Conservation (phyloP, 345 rosid genomes). For the Cardamine resedifolia region DNA sequence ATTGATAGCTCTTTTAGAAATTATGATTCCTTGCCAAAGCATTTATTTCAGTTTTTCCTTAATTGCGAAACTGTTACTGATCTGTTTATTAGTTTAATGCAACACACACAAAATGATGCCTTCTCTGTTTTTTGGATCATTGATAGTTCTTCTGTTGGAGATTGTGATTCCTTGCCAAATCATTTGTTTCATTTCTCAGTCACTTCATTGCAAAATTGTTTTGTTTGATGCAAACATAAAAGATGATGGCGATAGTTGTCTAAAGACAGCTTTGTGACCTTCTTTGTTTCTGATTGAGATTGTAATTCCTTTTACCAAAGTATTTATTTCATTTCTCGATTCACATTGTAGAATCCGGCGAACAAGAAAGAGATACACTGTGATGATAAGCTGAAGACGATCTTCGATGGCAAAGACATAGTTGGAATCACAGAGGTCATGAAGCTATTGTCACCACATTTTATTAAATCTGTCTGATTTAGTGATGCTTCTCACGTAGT, state of each 20-base stretch:
- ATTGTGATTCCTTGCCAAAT: too few relatives aligned
- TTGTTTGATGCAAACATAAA: neutral
- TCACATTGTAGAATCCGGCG: conserved; percentile 62
- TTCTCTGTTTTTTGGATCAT: too few relatives aligned
- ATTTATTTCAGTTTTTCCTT: too few relatives aligned
- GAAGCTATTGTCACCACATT: conserved; percentile 64
- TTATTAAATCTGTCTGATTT: conserved; percentile 51
- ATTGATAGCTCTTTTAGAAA: too few relatives aligned
- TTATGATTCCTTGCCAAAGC: too few relatives aligned
- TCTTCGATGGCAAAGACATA: conserved; percentile 65
- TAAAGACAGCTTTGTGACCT: neutral
- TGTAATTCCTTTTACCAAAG: neutral
- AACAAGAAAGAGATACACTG: conserved; percentile 72
- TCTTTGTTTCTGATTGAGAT: neutral
- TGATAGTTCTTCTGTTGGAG: too few relatives aligned
- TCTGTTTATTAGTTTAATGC: too few relatives aligned
- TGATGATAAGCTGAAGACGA: conserved; percentile 71
- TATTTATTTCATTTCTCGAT: neutral
- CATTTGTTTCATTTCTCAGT: too few relatives aligned
- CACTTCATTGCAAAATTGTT: too few relatives aligned
- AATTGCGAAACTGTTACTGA: too few relatives aligned
- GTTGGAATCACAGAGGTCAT: conserved; percentile 75
- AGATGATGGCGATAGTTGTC: neutral
- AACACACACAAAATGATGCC: too few relatives aligned
- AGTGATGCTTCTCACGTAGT: neutral